phyloP scores from a whole-genome alignment of 345 rosid genomes.

The Sisymbrium irio region DNA sequence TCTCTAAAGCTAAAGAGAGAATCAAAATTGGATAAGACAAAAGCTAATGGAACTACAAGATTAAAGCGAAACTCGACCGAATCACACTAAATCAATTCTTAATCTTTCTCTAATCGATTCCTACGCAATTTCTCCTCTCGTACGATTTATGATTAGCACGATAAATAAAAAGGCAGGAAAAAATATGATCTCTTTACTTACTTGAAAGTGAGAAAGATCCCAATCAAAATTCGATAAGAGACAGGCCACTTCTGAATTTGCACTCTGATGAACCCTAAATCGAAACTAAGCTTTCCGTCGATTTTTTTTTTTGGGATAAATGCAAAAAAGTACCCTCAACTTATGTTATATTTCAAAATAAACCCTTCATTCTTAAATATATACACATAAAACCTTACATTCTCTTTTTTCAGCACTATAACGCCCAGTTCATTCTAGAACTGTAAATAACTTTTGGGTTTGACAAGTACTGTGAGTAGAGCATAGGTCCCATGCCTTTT shows the following conservation, averaged over 20 bases:
- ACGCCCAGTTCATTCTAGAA: background rate
- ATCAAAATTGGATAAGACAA: too few species aligned
- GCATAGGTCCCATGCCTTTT: too few species aligned
- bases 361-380: background rate
- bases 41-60: background rate
- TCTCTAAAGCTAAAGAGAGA: too few species aligned
- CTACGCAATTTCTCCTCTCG: background rate
- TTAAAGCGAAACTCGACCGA: too few species aligned
- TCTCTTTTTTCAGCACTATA: too few species aligned
- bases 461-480: too few species aligned
- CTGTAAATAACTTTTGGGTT: too few species aligned
- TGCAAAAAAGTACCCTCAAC: background rate
- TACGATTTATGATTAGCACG: background rate
- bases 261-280: constrained; percentile 25
- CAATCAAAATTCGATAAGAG: background rate
- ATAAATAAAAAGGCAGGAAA: background rate
- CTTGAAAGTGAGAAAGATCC: constrained; percentile 22
- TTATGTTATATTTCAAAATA: constrained; percentile 2
- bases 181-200: constrained; percentile 3
- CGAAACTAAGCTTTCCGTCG: too few species aligned
- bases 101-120: background rate
- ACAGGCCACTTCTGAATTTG: background rate
- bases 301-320: background rate
- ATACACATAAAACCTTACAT: background rate
- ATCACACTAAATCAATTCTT: too few species aligned